Percentiles rank a stretch among this genome's conserved stretches.
Evolutionary conservation across 306 rosid genomes (phyloP).

Genomic region (Castanea mollissima): DNA sequence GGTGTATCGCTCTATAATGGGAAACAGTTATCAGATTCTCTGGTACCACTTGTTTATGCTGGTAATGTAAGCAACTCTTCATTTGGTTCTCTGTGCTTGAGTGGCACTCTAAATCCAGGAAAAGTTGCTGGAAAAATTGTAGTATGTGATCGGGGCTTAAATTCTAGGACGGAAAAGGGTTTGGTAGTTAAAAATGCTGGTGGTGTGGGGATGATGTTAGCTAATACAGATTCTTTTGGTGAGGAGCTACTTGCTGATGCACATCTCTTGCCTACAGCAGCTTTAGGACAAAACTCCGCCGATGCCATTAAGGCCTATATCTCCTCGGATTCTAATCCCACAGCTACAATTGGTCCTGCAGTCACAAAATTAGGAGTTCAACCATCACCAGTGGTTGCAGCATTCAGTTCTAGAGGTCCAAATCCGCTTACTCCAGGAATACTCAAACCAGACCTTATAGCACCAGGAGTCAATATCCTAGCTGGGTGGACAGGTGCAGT

Average conservation of each 20-base stretch:
- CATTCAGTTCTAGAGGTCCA: slow-evolving; percentile 96
- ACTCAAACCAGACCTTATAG: slow-evolving; percentile 90
- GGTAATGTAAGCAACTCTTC: slow-evolving; percentile 41
- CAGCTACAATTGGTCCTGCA: slow-evolving; percentile 44
- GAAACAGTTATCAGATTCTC: slow-evolving; percentile 35
- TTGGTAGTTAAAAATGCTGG: slow-evolving; percentile 72
- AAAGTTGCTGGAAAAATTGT: slow-evolving; percentile 82
- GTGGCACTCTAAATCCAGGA: slow-evolving; percentile 40
- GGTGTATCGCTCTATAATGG: slow-evolving; percentile 74
- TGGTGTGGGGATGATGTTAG: slow-evolving; percentile 74
- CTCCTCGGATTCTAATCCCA: slow-evolving; percentile 49
- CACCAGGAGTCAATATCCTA: slow-evolving; percentile 94
- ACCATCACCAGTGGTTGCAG: slow-evolving; percentile 86
- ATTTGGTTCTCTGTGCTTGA: slow-evolving; percentile 40
- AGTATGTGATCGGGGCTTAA: slow-evolving; percentile 76
- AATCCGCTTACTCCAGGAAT: slow-evolving; percentile 58
- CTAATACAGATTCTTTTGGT: slow-evolving; percentile 60
- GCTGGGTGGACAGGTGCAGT: slow-evolving; percentile 78
- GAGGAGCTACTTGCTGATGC: slow-evolving; percentile 75
- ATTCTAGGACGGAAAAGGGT: slow-evolving; percentile 58
- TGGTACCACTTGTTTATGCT: slow-evolving; percentile 65
- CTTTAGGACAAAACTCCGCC: slow-evolving; percentile 59
- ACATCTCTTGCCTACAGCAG: slow-evolving; percentile 55
- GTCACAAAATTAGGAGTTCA: slow-evolving; percentile 58
- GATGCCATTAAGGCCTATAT: slow-evolving; percentile 55